Evolutionary conservation across 352 stramenopile species (phyloP).

Genomic region (Hyphochytrium catenoides): DNA sequence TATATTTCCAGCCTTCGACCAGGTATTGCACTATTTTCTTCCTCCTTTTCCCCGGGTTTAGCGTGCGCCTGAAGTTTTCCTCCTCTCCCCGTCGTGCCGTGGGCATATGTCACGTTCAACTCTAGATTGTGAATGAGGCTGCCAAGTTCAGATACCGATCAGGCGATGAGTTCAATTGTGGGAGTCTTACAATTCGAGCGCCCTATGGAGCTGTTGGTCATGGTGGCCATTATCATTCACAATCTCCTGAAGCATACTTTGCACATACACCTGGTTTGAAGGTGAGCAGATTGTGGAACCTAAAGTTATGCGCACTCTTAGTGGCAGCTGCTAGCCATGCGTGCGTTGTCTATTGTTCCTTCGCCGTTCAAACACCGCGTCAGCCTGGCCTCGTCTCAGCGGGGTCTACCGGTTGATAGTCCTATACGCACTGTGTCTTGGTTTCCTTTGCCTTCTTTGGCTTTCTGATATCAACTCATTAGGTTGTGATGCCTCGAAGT

Average conservation of each 20-base stretch:
- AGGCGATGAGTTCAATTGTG: conserved; percentile 91
- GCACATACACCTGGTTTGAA: conserved; percentile 90
- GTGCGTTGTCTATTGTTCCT: no score
- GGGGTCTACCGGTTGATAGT: no score
- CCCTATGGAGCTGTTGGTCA: conserved; percentile 85
- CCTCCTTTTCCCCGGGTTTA: conserved; percentile 3
- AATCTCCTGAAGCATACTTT: conserved; percentile 91
- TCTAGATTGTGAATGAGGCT: conserved; percentile 88
- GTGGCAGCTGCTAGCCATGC: no score
- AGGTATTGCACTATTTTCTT: conserved; percentile 14
- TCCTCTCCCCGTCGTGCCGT: conserved; percentile 1
- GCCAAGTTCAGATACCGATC: conserved; percentile 95
- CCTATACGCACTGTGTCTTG: no score
- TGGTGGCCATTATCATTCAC: conserved; percentile 78
- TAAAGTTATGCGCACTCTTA: neutral
- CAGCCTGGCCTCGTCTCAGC: no score
- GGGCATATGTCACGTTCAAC: conserved; percentile 4
- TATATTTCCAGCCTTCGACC: conserved; percentile 88
- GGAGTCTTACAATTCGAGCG: conserved; percentile 80
- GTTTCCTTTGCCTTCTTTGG: no score
- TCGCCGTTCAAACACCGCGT: no score
- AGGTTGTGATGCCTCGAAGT: conserved; percentile 83
- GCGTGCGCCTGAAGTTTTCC: conserved; percentile 1
- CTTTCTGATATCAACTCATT: neutral
- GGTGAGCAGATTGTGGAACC: conserved; percentile 8